These are phyloP conservation scores for Xylariaceae sp. DNA, from an alignment of 2,329 filamentous ascomycete genomes.

Conservation along the genomic window DNA sequence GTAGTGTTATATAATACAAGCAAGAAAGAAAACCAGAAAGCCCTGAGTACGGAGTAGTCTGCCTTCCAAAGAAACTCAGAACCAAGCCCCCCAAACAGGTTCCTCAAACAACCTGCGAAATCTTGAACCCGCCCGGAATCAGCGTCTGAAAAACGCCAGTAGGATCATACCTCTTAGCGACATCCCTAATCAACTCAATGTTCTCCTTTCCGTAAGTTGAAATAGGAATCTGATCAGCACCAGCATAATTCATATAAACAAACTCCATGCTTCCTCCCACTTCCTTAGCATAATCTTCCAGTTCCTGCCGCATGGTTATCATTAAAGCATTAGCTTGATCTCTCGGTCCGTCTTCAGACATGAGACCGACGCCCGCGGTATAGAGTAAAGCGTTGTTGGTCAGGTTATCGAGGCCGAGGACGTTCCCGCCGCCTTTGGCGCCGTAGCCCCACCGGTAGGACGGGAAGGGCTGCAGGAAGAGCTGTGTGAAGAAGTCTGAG, in stretches of 20 bases:
- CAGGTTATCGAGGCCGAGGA: slow-evolving; percentile 25
- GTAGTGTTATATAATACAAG: too few relatives aligned
- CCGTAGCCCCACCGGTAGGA: slow-evolving; percentile 19
- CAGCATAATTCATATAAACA: slow-evolving; percentile 33
- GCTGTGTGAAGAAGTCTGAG: slow-evolving; percentile 15
- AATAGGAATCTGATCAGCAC: slow-evolving; percentile 26
- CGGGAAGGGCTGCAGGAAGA: slow-evolving; percentile 24
- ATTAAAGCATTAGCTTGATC: slow-evolving; percentile 17
- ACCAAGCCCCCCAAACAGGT: not conserved
- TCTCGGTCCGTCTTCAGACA: slow-evolving; percentile 12
- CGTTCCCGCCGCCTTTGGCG: slow-evolving; percentile 22
- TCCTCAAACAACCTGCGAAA: slow-evolving; percentile 11
- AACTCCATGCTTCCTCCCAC: slow-evolving; percentile 23
- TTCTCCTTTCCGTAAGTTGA: slow-evolving; percentile 27
- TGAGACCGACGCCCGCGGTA: slow-evolving; percentile 17
- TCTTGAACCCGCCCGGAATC: slow-evolving; percentile 33
- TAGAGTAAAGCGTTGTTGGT: slow-evolving; percentile 19
- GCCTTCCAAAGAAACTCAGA: too few relatives aligned
- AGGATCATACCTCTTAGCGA: slow-evolving; percentile 29
- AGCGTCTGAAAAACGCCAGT: slow-evolving; percentile 28
- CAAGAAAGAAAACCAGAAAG: too few relatives aligned
- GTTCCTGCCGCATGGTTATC: slow-evolving; percentile 13
- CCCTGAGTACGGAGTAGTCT: too few relatives aligned
- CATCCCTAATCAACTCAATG: slow-evolving; percentile 24
- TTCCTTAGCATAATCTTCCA: slow-evolving; percentile 20